Percentiles rank a stretch among this genome's conserved stretches.
These are phyloP conservation scores for Exophiala oligosperma DNA, from an alignment of 2,329 filamentous ascomycete genomes.

Conservation along the genomic window DNA sequence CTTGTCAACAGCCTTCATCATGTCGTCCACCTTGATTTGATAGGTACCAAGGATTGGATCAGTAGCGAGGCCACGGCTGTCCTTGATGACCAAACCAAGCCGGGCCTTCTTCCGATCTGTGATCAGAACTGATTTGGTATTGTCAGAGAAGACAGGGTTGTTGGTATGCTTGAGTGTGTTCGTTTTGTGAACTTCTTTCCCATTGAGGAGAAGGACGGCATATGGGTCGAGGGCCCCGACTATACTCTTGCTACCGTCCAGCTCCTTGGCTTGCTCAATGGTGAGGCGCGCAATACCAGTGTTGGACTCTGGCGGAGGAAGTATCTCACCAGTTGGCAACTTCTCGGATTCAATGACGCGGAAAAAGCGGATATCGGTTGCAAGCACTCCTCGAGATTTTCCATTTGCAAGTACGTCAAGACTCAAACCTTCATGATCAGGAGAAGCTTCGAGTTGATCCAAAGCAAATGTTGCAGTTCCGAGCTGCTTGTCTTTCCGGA, in stretches of 20 bases:
- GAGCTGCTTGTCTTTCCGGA: conserved; percentile 93
- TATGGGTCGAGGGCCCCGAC: conserved; percentile 92
- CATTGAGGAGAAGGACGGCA: conserved; percentile 82
- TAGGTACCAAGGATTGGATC: conserved; percentile 89
- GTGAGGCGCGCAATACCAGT: conserved; percentile 94
- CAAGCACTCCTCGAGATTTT: conserved; percentile 76
- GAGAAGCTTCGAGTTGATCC: conserved; percentile 74
- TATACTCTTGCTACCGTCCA: conserved; percentile 88
- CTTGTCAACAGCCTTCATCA: conserved; percentile 86
- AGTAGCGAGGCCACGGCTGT: conserved; percentile 80
- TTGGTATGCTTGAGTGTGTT: conserved; percentile 96
- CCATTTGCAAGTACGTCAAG: conserved; percentile 83
- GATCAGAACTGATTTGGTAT: conserved; percentile 89
- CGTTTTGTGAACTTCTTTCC: conserved; percentile 84
- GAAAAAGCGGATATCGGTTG: conserved; percentile 89
- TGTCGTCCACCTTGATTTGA: conserved; percentile 92
- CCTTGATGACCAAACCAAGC: conserved; percentile 89
- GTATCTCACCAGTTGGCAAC: conserved; percentile 72
- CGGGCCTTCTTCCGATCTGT: conserved; percentile 90
- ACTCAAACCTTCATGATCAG: conserved; percentile 78
- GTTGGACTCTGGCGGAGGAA: conserved; percentile 82
- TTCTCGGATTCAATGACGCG: conserved; percentile 76
- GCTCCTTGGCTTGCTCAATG: conserved; percentile 92
- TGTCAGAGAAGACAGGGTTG: conserved; percentile 93
- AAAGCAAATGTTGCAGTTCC: conserved; percentile 82